phyloP scores from a whole-genome alignment of 306 rosid genomes.

The Trichosanthes truncata region DNA sequence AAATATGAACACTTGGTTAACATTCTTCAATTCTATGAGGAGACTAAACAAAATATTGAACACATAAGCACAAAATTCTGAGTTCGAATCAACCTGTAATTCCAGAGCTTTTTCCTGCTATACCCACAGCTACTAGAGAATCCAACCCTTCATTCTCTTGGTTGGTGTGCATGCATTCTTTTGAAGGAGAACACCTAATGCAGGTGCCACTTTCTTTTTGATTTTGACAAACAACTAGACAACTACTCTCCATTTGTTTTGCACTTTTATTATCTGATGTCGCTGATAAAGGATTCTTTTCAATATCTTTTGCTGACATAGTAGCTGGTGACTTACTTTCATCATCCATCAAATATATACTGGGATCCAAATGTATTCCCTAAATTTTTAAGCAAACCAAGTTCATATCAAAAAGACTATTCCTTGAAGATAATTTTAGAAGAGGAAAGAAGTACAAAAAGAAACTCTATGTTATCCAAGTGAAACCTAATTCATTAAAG shows the following conservation, averaged over 20 bases:
- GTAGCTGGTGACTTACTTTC: slow-evolving; percentile 48
- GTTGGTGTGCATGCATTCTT: slow-evolving; percentile 25
- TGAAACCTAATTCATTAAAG: background rate
- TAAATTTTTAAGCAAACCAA: slow-evolving; percentile 15
- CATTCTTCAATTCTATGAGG: background rate
- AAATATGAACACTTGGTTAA: background rate
- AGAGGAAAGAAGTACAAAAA: background rate
- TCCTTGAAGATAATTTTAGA: background rate
- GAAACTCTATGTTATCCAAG: background rate
- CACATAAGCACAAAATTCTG: background rate
- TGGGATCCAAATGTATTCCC: slow-evolving; percentile 98
- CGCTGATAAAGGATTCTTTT: slow-evolving; percentile 24
- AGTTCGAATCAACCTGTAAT: slow-evolving; percentile 35
- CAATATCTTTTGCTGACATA: slow-evolving; percentile 28
- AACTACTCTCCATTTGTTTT: slow-evolving; percentile 22
- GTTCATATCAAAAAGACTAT: background rate
- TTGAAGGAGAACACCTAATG: slow-evolving; percentile 20
- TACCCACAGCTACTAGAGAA: slow-evolving; percentile 29
- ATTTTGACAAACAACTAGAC: slow-evolving; percentile 13
- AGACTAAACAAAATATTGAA: background rate
- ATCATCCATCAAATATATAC: slow-evolving; percentile 91
- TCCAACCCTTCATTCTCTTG: slow-evolving; percentile 32
- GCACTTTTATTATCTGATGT: slow-evolving; percentile 32
- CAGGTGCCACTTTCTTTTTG: slow-evolving; percentile 19
- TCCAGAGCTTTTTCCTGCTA: slow-evolving; percentile 26